Base-by-base conservation (phyloP, 768 basidiomycete genomes). In the Phaffia australis region DNA sequence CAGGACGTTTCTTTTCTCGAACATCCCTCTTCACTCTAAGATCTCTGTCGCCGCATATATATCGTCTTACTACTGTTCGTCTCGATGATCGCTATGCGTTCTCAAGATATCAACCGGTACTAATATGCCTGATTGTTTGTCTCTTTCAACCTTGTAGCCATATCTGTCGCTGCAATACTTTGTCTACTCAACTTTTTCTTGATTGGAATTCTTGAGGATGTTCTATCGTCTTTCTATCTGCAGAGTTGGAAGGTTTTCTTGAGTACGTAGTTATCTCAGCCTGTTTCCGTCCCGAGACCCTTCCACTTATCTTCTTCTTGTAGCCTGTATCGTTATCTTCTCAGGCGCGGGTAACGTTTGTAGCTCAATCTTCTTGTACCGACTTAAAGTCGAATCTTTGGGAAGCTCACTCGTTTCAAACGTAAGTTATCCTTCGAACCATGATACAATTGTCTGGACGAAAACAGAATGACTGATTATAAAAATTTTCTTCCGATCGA, bases 1-100 rank as follows among this genome's bases (percentile, higher is more conserved):
- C 69, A 71, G 71, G 54, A 55, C 68, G 48, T 77, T 74, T 70
- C 55, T 78, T 51, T 75, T 76, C 75, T 71, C 72, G 21, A 76
- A 73, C 62, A 83, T 83, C 65, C 80, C 80, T 0, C 60, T 81
- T 21, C 83, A 81, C 74, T 81, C 77, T 70, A 82, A 82, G 72
- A 74, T 79, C 73, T 81, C 82, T 30, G 81, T 83, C 79, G 72
- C 80, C 73, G 78, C 81, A 49, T 85, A 82, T 78, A 73, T 78
- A 70, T 74, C 76, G 69, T 76, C 76, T 0, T 79, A 77, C 70
- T 76, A 75, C 67, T 51, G 50, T 51, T 16, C 16, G 50, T 51
- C 16, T 16, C 23, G 50, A 16, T 51, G 18, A 16, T 51, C 23
- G 16, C 50, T 51, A 16, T 51, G 50, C 16, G 16, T 51, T 51